Conservation (phyloP, 768 basidiomycete species). For the Suillus americanus region DNA sequence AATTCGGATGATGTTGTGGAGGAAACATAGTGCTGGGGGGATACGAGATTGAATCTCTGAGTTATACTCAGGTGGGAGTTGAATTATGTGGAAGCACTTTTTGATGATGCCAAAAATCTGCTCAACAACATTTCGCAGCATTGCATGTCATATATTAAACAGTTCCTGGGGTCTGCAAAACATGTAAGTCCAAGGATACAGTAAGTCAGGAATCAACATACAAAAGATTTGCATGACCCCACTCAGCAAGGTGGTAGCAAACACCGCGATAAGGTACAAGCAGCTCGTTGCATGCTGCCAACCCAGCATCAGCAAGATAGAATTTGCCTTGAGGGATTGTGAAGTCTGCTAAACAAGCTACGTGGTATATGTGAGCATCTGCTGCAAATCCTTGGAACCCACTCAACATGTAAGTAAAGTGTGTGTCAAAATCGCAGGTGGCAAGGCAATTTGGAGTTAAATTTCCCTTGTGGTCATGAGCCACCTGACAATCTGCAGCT, state of each 20-base stretch:
- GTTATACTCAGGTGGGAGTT: conserved; percentile 8
- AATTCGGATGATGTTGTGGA: conserved; percentile 26
- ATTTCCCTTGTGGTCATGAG: no score
- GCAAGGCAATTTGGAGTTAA: no score
- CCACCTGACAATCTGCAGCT: no score
- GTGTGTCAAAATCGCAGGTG: no score
- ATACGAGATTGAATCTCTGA: conserved; percentile 18
- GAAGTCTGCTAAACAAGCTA: conserved; percentile 29
- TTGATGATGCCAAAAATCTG: conserved; percentile 22
- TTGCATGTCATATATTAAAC: conserved; percentile 23
- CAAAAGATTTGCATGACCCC: no score
- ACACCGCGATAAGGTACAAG: conserved; percentile 36
- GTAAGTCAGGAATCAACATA: no score
- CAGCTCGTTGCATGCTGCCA: conserved; percentile 17
- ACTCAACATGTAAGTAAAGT: conserved; percentile 34
- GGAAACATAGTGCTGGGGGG: conserved; percentile 14
- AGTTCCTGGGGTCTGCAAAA: no score
- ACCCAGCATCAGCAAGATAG: conserved; percentile 22
- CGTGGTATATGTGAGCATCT: conserved; percentile 33
- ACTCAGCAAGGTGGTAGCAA: no score
- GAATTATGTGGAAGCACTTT: conserved; percentile 13
- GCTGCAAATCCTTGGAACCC: conserved; percentile 41
- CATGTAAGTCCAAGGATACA: no score
- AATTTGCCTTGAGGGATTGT: conserved; percentile 31
- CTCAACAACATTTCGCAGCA: conserved; percentile 19